Evolutionary conservation across 129 eudicot species (phyloP).

Genomic region (Gnaphalium uliginosum): DNA sequence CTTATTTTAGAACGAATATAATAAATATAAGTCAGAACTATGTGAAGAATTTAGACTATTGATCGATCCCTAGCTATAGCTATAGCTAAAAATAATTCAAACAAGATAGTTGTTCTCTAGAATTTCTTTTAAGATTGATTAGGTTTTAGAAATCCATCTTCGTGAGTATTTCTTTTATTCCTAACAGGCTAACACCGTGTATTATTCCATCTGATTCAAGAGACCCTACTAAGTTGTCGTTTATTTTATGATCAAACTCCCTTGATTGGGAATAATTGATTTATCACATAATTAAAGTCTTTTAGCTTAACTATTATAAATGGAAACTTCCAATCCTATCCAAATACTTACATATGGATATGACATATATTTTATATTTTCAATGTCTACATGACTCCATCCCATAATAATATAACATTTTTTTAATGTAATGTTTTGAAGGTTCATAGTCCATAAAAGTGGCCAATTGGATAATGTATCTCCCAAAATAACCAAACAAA

Average conservation of each 20-base stretch:
- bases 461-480: conserved; percentile 23
- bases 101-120: neutral
- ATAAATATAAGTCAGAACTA: no score
- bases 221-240: neutral
- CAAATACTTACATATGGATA: conserved; percentile 13
- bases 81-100: no score
- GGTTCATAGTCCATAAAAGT: conserved; percentile 24
- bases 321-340: conserved; percentile 20
- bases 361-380: conserved; percentile 18
- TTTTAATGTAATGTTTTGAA: conserved; percentile 27
- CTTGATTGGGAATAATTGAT: neutral
- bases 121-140: neutral
- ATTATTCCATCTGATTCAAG: neutral
- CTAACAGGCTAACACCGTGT: neutral
- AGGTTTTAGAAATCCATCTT: neutral
- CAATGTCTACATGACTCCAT: conserved; percentile 1
- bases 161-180: neutral
- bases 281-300: neutral
- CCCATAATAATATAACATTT: conserved; percentile 16
- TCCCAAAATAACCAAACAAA: conserved; percentile 21
- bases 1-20: no score
- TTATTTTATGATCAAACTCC: neutral
- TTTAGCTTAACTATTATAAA: conserved; percentile 20
- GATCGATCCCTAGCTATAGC: no score
- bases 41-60: no score